Percentiles rank a stretch among this genome's conserved stretches.
Evolutionary conservation across 352 stramenopile species (phyloP).

Genomic region (Globisporangium carolinianum): DNA sequence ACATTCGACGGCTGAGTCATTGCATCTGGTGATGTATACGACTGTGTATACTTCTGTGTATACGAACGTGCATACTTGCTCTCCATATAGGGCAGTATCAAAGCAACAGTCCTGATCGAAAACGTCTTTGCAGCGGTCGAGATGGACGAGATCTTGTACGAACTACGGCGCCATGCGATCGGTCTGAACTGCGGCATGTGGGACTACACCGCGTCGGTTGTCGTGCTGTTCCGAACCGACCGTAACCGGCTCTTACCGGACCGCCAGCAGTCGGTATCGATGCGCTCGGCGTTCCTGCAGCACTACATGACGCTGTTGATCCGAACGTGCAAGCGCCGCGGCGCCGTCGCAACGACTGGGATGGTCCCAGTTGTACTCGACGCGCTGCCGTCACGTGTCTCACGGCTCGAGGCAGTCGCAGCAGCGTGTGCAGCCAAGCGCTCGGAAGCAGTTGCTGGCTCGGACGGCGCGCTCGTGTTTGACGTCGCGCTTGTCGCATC

Average conservation of each 20-base stretch:
- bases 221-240: constrained; percentile 89
- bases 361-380: constrained; percentile 95
- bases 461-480: constrained; percentile 93
- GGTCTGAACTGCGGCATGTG: constrained; percentile 97
- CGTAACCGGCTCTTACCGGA: constrained; percentile 87
- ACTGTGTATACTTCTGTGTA: background rate
- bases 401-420: constrained; percentile 62
- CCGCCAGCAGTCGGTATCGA: constrained; percentile 72
- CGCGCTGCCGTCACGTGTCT: constrained; percentile 65
- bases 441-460: constrained; percentile 81
- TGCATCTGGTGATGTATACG: background rate
- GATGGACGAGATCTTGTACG: constrained; percentile 96
- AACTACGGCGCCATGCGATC: constrained; percentile 91
- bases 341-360: constrained; percentile 91
- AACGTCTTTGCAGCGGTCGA: constrained; percentile 96
- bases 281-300: constrained; percentile 59
- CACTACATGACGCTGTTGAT: constrained; percentile 93
- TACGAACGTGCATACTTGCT: background rate
- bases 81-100: constrained; percentile 56
- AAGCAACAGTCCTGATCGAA: constrained; percentile 93
- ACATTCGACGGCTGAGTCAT: too few relatives aligned
- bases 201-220: constrained; percentile 96
- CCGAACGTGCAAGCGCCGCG: constrained; percentile 89
- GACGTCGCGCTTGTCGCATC: constrained; percentile 86
- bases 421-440: constrained; percentile 82